Conservation (phyloP, 2,329 filamentous ascomycete genomes). For the Trichoderma lentiforme region DNA sequence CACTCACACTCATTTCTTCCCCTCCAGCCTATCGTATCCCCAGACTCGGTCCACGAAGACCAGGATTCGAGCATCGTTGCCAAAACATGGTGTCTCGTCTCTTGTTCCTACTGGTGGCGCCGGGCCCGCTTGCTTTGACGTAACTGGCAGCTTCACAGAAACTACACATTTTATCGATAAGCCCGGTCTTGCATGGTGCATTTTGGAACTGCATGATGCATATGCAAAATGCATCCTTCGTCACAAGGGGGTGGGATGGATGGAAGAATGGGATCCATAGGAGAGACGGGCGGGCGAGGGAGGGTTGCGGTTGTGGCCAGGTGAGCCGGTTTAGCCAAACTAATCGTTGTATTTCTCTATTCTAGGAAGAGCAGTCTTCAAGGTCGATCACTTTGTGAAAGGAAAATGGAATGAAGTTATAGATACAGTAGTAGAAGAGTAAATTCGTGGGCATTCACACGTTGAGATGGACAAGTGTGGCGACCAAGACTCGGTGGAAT, state of each 20-base stretch:
- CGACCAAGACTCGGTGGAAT: neutral
- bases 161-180: constrained; percentile 14
- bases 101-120: neutral
- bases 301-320: constrained; percentile 7
- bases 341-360: neutral
- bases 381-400: neutral
- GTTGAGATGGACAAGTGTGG: neutral
- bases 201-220: constrained; percentile 7
- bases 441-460: neutral
- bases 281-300: neutral
- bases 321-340: neutral
- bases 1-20: neutral
- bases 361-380: neutral
- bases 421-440: neutral
- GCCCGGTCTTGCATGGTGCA: neutral
- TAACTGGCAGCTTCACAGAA: constrained; percentile 3
- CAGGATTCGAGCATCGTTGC: neutral
- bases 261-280: neutral
- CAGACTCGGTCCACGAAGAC: neutral
- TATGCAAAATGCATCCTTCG: constrained; percentile 10
- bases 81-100: neutral
- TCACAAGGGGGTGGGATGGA: neutral
- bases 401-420: neutral
- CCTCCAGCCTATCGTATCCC: neutral
- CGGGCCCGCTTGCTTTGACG: neutral